Conservation (phyloP, 2,329 filamentous ascomycete genomes). For the Colletotrichum shisoi region DNA sequence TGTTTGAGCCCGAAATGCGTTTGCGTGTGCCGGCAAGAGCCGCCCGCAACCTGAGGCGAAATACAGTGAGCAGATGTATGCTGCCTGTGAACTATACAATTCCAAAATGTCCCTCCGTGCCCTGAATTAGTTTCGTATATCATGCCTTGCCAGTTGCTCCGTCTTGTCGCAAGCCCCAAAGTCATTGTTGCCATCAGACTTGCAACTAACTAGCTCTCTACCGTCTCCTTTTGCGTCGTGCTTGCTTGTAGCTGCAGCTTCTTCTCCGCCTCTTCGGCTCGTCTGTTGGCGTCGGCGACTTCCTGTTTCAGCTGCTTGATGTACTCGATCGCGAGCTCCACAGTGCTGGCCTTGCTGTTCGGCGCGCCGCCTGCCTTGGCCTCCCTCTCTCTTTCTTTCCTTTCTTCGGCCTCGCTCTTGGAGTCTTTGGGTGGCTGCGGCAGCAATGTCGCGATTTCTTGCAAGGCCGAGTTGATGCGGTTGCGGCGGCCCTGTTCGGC, state of each 20-base stretch:
- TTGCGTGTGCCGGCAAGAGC: slow-evolving; percentile 6
- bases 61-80: slow-evolving; percentile 5
- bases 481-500: slow-evolving; percentile 96
- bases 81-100: slow-evolving; percentile 12
- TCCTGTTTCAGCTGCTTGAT: slow-evolving; percentile 85
- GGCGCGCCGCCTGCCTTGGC: slow-evolving; percentile 60
- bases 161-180: not conserved
- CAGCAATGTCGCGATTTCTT: slow-evolving; percentile 88
- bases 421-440: slow-evolving; percentile 63
- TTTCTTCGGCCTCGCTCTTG: slow-evolving; percentile 54
- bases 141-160: slow-evolving; percentile 14
- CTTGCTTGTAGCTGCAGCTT: slow-evolving; percentile 54
- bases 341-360: slow-evolving; percentile 93
- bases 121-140: slow-evolving; percentile 26
- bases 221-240: not conserved
- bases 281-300: slow-evolving; percentile 68
- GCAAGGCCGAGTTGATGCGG: slow-evolving; percentile 90
- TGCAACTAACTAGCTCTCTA: slow-evolving; percentile 9
- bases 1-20: slow-evolving; percentile 12
- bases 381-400: slow-evolving; percentile 57
- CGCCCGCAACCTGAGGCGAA: not conserved
- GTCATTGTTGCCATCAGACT: not conserved
- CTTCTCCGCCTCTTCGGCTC: slow-evolving; percentile 71
- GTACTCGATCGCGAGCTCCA: slow-evolving; percentile 96
- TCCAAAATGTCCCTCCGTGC: slow-evolving; percentile 22